A percentile compares a stretch with the other conserved stretches of the same genome.
Conservation (phyloP, 805 yeast species). For the Pichia thaimueangensis region DNA sequence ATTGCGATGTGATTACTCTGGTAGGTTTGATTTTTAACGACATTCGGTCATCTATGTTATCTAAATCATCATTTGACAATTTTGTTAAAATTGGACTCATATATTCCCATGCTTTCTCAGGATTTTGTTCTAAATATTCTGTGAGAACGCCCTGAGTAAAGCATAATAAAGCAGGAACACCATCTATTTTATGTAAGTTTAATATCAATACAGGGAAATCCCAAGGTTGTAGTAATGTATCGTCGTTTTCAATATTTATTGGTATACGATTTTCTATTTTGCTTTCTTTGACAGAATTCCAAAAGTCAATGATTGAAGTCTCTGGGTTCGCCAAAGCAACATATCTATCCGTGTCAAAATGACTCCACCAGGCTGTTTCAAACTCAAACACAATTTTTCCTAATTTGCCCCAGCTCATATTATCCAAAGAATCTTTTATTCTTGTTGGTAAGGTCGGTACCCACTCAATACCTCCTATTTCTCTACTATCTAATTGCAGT, state of each 20-base stretch:
- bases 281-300: constrained; percentile 1
- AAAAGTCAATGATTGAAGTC: neutral
- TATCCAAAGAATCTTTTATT: constrained; percentile 37
- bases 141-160: constrained; percentile 73
- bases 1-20: constrained; percentile 48
- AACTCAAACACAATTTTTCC: constrained; percentile 74
- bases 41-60: constrained; percentile 16
- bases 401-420: constrained; percentile 56
- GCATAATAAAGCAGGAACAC: constrained; percentile 50
- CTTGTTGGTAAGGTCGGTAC: constrained; percentile 46
- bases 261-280: neutral
- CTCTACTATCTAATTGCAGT: constrained; percentile 36
- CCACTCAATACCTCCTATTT: constrained; percentile 47
- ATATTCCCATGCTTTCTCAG: constrained; percentile 49
- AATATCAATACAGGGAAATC: constrained; percentile 56
- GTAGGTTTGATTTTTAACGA: constrained; percentile 27
- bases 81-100: constrained; percentile 45
- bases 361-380: constrained; percentile 52
- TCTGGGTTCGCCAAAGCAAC: constrained; percentile 37
- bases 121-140: constrained; percentile 45
- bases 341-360: constrained; percentile 43
- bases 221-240: constrained; percentile 38
- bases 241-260: neutral
- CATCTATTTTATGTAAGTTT: constrained; percentile 46
- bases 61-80: constrained; percentile 11